Base-by-base conservation (phyloP, 2,329 filamentous ascomycete genomes). In the Bipolaris gigantea region DNA sequence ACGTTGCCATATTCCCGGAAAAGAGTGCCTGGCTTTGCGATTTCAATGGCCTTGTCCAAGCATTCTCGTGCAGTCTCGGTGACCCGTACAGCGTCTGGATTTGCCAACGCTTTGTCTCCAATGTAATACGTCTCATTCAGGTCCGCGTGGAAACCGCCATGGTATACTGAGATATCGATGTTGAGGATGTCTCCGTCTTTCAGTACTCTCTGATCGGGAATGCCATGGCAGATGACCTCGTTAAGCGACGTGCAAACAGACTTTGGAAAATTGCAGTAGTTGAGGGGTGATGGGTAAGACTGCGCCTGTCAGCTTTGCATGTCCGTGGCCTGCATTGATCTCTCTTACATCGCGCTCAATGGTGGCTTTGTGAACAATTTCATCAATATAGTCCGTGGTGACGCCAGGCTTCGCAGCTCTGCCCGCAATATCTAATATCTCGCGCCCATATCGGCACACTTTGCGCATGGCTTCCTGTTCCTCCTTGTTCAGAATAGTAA, bases 81-180 rank as follows among this genome's bases (percentile, higher is more conserved):
- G 0, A 99, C 90, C 30, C 92, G 86, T 27, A 97, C 91, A 3
- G 89, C 85, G 64, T 97, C 92, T 0, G 91, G 85, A 68, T 97
- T 88, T 8, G 89, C 86, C 68, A 85, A 84, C 38, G 94, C 90
- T 70, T 89, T 91, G 65, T 95, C 89, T 52, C 94, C 94, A 43
- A 99, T 89, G 73, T 99, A 99, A 79, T 97, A 99, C 11, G 94
- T 99, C 79, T 99, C 94, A 79, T 99, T 99, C 50, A 99, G 80
- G 74, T 99, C 94, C 50, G 91, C 92, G 73, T 99, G 94, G 79
- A 93, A 97, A 49, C 94, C 94, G 57, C 88, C 89, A 73, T 97
- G 92, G 76, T 95, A 99, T 39, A 99, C 79, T 0, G 92, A 92
- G 5, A 99, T 90, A 66, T 99, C 94, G 62, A 99, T 92, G 78